Evolutionary conservation across 2,329 filamentous ascomycete species (phyloP), one percentile per base, ranked within the genome.

Genomic region (Penicillium aurantiogriseum): DNA sequence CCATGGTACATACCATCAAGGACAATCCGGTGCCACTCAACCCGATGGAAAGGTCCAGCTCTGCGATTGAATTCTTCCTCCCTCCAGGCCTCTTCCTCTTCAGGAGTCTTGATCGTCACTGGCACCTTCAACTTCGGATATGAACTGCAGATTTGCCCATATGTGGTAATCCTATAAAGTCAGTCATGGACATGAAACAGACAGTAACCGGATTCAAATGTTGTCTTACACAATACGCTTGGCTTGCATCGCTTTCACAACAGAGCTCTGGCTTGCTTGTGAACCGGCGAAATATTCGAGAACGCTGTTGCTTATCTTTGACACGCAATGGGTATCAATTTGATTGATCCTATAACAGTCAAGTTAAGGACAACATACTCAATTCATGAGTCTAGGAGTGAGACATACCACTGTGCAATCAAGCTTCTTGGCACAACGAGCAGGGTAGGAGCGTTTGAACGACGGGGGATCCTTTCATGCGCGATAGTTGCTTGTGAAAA

Each of bases 1-100:
- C 9, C 47, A 17, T 15, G 13, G 13, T 29, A 42, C 67, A 53
- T 64, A 71, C 75, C 76, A 36, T 78, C 75, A 7, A 78, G 63
- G n/a, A 77, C 68, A n/a, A 77, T 74, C 2, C 75, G 66, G 25
- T 67, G 68, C 53, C 72, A 78, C 5, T 70, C 69, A 31, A 76
- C 63, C 25, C 55, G 53, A 60, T 77, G 75, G 5, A 78, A 57
- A 3, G 67, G 64, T 2, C 75, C 75, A 29, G 58, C 6, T 67
- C 27, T 6, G 62, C 36, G 2, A 48, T 66, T 74, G 7, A 57
- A 49, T 9, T 23, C 35, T 1, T 65, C 39, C 23, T 61, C 33
- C 62, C 65, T 74, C 67, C 66, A 71, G 27, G 62, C 53, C 6
- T 58, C 42, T 4, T 69, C 62, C 15, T 67, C 62, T 1, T 59